Base-by-base conservation (phyloP, 2,329 filamentous ascomycete species). In the Akanthomyces muscarius region DNA sequence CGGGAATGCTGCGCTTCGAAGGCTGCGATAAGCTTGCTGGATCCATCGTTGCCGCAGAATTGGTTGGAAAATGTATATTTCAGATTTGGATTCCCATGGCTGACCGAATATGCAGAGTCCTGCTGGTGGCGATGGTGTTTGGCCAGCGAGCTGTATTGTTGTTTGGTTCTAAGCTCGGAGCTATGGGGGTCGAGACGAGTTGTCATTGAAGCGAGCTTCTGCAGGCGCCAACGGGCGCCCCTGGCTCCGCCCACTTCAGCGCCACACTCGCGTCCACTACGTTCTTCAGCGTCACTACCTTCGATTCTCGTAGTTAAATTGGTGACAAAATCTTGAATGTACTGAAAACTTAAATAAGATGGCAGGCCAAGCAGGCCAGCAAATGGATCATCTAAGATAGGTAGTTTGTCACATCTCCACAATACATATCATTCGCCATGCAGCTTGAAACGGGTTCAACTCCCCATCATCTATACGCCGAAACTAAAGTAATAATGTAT, bases 1-100 rank as follows among this genome's bases (percentile, higher is more conserved):
- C 93, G 51, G 95, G 92, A 63, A 86, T 81, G 38, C 79, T 77
- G 42, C 80, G 77, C 65, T 68, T 69, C 42, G 66, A 62, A 16
- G 69, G 64, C 63, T 67, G 66, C 44, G 65, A 54, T 48, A 66
- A 57, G 18, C 66, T 50, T 33, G 66, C 66, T 50, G 66, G 48
- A 67, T 66, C 65, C 66, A 66, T 68, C 64, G 48, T 60, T 23
- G 67, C 64, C 42, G 65, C 65, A 48, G 66, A 64, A 64, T 71
- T 71, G 62, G 64, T 66, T 62, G 30, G 5, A 5, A 38, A 38
- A 4, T 21, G 28, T 10, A 10, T 23, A 10, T n/a, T 3, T 58
- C 21, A 58, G 18, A n/a, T 13, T 33, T n/a, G 33, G 1, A 42
- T 50, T 48, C 38, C 47, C 60, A 62, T 62, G 33, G 21, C 30